Percentiles rank a stretch among this genome's conserved stretches.
Evolutionary conservation across 176 grass and related monocot genomes (phyloP).

Genomic region (Carex cristatella): DNA sequence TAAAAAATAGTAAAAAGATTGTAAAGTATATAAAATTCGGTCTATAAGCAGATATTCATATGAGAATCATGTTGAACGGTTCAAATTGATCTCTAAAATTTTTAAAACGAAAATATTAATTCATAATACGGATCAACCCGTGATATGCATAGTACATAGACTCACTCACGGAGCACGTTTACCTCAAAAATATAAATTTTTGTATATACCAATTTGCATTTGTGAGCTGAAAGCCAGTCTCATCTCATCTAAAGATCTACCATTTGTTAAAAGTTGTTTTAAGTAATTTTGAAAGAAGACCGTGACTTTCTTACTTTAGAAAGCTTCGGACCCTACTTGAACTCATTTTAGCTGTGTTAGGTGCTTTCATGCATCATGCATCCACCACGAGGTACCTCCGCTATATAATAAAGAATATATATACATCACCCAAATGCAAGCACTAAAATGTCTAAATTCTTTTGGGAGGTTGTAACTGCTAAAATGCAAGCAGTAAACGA

Average conservation of each 20-base stretch:
- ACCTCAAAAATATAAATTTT: not conserved
- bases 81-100: no score
- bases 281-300: not conserved
- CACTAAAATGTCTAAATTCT: not conserved
- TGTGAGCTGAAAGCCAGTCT: not conserved
- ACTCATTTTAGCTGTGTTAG: not conserved
- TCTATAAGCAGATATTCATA: no score
- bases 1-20: no score
- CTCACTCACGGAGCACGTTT: not conserved
- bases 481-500: not conserved
- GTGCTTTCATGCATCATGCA: not conserved
- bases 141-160: no score
- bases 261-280: not conserved
- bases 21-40: no score
- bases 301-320: not conserved
- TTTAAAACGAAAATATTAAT: no score
- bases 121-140: no score
- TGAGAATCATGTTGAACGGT: no score
- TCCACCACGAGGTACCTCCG: not conserved
- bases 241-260: not conserved
- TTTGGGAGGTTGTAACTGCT: not conserved
- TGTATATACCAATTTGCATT: not conserved
- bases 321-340: not conserved
- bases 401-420: not conserved
- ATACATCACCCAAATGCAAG: no score